A percentile compares a stretch with the other conserved stretches of the same genome.
These are phyloP conservation scores for Massarina eburnea DNA, from an alignment of 2,329 filamentous ascomycete species.

Conservation along the genomic window DNA sequence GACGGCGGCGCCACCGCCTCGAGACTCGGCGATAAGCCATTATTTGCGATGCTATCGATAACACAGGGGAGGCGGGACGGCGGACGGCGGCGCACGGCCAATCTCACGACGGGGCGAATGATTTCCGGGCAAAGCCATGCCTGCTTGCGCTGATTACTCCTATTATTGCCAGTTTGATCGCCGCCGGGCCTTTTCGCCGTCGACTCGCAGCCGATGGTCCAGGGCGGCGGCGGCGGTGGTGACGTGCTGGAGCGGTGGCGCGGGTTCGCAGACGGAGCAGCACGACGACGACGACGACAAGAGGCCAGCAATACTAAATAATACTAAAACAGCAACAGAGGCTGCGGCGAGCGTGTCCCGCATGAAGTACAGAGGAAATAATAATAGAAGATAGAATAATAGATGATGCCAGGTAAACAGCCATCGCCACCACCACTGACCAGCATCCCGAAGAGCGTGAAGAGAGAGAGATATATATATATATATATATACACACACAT, in stretches of 20 bases:
- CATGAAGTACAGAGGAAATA: too few species aligned
- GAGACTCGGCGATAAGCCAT: constrained; percentile 4
- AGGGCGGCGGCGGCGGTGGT: constrained; percentile 17
- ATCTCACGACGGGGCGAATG: constrained; percentile 14
- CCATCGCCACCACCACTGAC: too few species aligned
- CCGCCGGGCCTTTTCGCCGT: constrained; percentile 13
- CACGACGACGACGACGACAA: too few species aligned
- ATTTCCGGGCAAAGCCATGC: constrained; percentile 21
- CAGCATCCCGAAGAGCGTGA: too few species aligned
- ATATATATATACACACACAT: too few species aligned
- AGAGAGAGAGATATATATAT: too few species aligned
- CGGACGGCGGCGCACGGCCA: constrained; percentile 7
- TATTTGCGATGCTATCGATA: constrained; percentile 18
- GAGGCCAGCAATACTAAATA: too few species aligned
- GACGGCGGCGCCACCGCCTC: constrained; percentile 26
- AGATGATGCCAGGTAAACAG: too few species aligned
- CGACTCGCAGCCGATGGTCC: neutral
- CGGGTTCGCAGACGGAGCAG: neutral
- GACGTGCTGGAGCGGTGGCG: constrained; percentile 17
- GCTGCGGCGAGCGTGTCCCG: too few species aligned
- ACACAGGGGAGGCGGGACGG: neutral
- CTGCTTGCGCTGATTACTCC: constrained; percentile 22
- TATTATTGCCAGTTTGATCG: constrained; percentile 40
- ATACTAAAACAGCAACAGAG: too few species aligned
- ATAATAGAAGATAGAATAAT: too few species aligned